phyloP scores from a whole-genome alignment of 2,329 filamentous ascomycete species.

The Pseudocercospora macadamiae region DNA sequence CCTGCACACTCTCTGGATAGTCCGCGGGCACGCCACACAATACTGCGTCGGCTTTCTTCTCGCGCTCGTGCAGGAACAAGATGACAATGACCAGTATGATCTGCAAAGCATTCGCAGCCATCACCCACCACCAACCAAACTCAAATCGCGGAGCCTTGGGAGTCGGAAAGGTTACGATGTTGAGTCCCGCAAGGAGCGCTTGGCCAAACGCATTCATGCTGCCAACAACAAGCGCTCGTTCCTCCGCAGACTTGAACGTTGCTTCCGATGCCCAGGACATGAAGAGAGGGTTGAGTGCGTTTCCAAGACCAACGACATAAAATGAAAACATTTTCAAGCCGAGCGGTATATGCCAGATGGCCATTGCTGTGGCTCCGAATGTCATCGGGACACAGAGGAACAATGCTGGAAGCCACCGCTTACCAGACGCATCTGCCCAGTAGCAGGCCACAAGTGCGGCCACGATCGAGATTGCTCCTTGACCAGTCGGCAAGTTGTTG shows the following conservation, averaged over 20 bases:
- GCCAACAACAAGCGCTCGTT: constrained; percentile 47
- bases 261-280: constrained; percentile 14
- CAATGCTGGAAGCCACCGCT: not conserved
- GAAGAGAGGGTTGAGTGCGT: constrained; percentile 16
- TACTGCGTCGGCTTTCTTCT: no score
- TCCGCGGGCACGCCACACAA: no score
- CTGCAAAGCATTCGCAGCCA: not conserved
- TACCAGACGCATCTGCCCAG: not conserved
- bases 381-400: not conserved
- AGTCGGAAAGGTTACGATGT: constrained; percentile 46
- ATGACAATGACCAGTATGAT: not conserved
- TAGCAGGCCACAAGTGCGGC: not conserved
- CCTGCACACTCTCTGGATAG: no score
- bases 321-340: not conserved
- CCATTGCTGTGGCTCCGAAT: not conserved
- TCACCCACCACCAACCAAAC: not conserved
- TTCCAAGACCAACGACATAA: constrained; percentile 42
- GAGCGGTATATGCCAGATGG: not conserved
- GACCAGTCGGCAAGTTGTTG: not conserved
- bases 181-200: constrained; percentile 45
- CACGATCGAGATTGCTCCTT: not conserved
- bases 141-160: constrained; percentile 37
- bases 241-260: constrained; percentile 33
- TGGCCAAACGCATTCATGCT: constrained; percentile 52
- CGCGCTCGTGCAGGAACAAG: not conserved